These are phyloP conservation scores for Tetragonia tetragonoides DNA, from an alignment of 148 eudicot genomes.

Conservation along the genomic window DNA sequence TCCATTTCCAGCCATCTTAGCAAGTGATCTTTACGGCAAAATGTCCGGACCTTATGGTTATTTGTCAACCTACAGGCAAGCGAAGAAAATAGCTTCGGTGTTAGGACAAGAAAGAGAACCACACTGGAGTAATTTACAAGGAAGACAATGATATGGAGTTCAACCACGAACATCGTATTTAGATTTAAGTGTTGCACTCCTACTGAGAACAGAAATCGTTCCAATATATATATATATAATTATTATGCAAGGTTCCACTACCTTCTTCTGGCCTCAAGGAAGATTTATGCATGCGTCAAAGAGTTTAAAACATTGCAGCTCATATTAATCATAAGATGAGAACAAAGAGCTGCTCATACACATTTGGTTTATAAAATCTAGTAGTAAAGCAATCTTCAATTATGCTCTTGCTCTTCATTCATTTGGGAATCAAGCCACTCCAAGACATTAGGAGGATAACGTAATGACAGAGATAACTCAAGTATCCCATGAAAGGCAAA, in stretches of 20 bases:
- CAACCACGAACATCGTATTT: too few relatives aligned
- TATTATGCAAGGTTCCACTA: background rate
- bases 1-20: background rate
- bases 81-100: background rate
- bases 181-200: background rate
- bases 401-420: background rate
- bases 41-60: conserved; percentile 6
- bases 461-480: background rate
- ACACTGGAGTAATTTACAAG: background rate
- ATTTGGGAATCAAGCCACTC: background rate
- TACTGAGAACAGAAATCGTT: background rate
- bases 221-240: background rate
- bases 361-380: background rate
- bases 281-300: background rate
- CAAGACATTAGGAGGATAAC: background rate
- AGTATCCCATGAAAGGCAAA: background rate
- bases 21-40: background rate
- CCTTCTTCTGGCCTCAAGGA: too few relatives aligned
- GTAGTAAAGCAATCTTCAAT: background rate
- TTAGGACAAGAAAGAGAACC: background rate
- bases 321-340: background rate
- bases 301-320: background rate
- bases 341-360: too few relatives aligned
- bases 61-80: conserved; percentile 22
- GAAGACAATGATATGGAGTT: background rate